Percentiles rank a stretch among this genome's conserved stretches.
phyloP scores from a whole-genome alignment of 2,329 filamentous ascomycete genomes.

The Stagonosporopsis rhizophila region DNA sequence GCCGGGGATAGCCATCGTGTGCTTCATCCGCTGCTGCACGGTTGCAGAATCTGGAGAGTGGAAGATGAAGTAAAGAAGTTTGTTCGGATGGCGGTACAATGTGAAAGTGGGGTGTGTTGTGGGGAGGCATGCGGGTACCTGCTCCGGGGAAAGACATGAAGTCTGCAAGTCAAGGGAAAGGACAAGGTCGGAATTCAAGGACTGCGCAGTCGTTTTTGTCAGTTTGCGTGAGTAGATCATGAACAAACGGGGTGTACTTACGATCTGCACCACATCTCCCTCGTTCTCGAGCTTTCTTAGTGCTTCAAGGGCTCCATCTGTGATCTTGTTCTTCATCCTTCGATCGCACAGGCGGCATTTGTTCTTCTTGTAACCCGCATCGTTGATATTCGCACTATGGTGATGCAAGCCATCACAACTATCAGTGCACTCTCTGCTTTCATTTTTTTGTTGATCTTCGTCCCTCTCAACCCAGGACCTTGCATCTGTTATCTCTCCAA shows the following conservation, averaged over 20 bases:
- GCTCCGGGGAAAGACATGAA: neutral
- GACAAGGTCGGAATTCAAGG: conserved; percentile 24
- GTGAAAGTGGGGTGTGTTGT: conserved; percentile 31
- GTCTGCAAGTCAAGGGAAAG: conserved; percentile 23
- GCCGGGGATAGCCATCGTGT: conserved; percentile 39
- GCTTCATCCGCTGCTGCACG: conserved; percentile 39
- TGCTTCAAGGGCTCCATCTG: conserved; percentile 24
- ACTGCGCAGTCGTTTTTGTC: conserved; percentile 13
- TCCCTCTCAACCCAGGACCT: conserved; percentile 38
- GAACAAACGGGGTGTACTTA: conserved; percentile 3
- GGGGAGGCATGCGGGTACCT: conserved; percentile 22
- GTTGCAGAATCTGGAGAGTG: conserved; percentile 32
- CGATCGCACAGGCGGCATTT: conserved; percentile 42
- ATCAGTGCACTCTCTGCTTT: neutral
- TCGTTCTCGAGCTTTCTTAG: conserved; percentile 19
- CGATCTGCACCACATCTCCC: conserved; percentile 32
- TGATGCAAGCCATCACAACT: neutral
- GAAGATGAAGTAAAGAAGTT: conserved; percentile 35
- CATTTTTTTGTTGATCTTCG: neutral
- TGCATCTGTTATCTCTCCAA: conserved; percentile 33
- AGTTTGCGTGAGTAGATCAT: neutral
- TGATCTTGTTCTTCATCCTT: conserved; percentile 42
- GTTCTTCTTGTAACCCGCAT: conserved; percentile 33
- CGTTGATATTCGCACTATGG: neutral
- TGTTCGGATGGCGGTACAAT: conserved; percentile 34